Evolutionary conservation across 768 basidiomycete genomes (phyloP).

Genomic region (Leccinum boreale): DNA sequence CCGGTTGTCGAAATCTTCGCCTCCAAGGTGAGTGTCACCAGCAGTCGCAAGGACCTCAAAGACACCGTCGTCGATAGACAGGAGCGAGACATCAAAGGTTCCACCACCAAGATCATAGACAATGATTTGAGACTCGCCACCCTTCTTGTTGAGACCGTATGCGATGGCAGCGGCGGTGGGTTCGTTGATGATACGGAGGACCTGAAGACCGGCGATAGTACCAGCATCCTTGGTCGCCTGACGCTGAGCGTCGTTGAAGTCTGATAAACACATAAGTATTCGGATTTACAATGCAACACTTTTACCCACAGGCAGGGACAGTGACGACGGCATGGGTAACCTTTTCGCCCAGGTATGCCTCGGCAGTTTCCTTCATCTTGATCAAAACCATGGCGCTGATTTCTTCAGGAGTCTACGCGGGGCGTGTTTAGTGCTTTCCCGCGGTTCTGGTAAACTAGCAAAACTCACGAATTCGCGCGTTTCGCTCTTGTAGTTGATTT

Average conservation of each 20-base stretch:
- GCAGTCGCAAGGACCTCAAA: constrained; percentile 89
- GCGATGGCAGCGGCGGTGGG: constrained; percentile 97
- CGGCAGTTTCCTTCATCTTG: constrained; percentile 99
- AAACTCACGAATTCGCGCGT: constrained; percentile 75
- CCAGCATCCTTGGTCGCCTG: constrained; percentile 99
- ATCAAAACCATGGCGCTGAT: constrained; percentile 91
- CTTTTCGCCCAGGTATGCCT: constrained; percentile 93
- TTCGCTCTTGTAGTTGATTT: constrained; percentile 77
- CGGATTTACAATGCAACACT: not conserved
- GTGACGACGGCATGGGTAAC: constrained; percentile 98
- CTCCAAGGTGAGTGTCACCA: constrained; percentile 93
- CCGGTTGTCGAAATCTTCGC: constrained; percentile 95
- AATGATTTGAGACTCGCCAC: constrained; percentile 91
- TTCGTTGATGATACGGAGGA: constrained; percentile 98
- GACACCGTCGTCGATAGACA: constrained; percentile 92
- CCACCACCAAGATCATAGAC: constrained; percentile 99
- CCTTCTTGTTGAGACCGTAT: constrained; percentile 97
- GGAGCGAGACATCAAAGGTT: constrained; percentile 97
- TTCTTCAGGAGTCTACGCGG: constrained; percentile 81
- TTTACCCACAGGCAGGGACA: constrained; percentile 84
- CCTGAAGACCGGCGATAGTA: constrained; percentile 89
- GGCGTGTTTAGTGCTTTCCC: not conserved
- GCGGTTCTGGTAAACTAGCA: not conserved
- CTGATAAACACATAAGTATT: constrained; percentile 43
- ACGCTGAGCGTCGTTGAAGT: constrained; percentile 99